These are phyloP conservation scores for Colletotrichum sublineola DNA, from an alignment of 2,329 filamentous ascomycete species.

Conservation along the genomic window DNA sequence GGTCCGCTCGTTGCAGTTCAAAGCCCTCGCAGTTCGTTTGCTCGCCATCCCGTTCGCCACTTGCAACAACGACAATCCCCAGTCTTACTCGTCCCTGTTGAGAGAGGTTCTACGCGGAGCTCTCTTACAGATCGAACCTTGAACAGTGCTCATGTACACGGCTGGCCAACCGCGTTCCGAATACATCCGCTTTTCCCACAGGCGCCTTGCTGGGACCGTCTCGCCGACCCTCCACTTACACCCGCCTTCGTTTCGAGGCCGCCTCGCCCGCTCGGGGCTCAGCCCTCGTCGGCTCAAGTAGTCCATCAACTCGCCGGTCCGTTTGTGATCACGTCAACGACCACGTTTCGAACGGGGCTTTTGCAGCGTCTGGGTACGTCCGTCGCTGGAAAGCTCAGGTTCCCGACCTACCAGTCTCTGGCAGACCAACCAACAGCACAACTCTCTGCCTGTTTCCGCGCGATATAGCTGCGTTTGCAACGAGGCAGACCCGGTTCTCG, in stretches of 20 bases:
- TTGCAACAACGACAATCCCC: conserved; percentile 10
- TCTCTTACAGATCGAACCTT: conserved; percentile 30
- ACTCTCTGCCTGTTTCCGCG: not conserved
- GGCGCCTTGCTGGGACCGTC: conserved; percentile 14
- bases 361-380: conserved; percentile 3
- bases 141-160: conserved; percentile 42
- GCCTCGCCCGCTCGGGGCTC: conserved; percentile 21
- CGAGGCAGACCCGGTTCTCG: not conserved
- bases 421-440: conserved; percentile 26
- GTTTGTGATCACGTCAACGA: conserved; percentile 12
- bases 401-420: conserved; percentile 35
- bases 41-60: conserved; percentile 26
- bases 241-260: conserved; percentile 10
- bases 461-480: not conserved
- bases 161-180: conserved; percentile 41
- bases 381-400: conserved; percentile 26
- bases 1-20: conserved; percentile 5
- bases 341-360: conserved; percentile 5
- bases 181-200: conserved; percentile 23
- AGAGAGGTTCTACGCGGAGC: conserved; percentile 40
- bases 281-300: conserved; percentile 26
- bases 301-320: conserved; percentile 8
- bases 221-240: conserved; percentile 23
- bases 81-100: conserved; percentile 19
- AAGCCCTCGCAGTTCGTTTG: conserved; percentile 20